Base-by-base conservation (phyloP, 2,329 filamentous ascomycete species). In the Geosmithia flava region DNA sequence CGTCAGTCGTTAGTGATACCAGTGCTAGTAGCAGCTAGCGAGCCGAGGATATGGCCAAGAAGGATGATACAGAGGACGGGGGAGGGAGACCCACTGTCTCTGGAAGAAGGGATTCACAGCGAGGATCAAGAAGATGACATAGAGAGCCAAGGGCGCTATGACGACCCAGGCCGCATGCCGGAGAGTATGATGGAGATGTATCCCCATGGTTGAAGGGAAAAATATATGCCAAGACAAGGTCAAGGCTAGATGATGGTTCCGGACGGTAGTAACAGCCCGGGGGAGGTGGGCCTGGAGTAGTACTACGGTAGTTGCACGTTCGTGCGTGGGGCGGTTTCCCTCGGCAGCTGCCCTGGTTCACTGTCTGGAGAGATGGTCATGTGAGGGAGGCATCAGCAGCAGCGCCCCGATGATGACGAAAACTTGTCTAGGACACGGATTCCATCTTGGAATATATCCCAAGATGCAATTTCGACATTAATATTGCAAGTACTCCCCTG, bases 51-150 rank as follows among this genome's bases (percentile, higher is more conserved):
- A 10, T n/a, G 6, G 33, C 10, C 33, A 6, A 37, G 29, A 11
- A 11, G 29, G 11, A 11, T 11, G 29, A 30, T 6, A 6, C 29
- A 16, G 33, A 37, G 15, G 19, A n/a, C 20, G 39, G 19, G 15
- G 39, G 6, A 19, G 17, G 19, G 44, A 7, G 13, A 64, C 81
- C 67, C 72, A 95, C 89, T 90, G 81, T 68, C 85, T 75, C 62
- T 97, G 91, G 47, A 95, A 69, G 55, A 73, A 78, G 2, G 87
- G 81, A 56, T 78, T 80, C 15, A 83, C 76, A 50, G 86, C 67
- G 10, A 84, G 66, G 2, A 74, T 66, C n/a, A 95, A 65, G 52
- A 85, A 81, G 27, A 76, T 59, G 17, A 78, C 66, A 64, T 93
- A 95, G 23, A 85, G 56, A 40, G 75, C 75, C 7, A 87, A 69